Evolutionary conservation across 352 stramenopile species (phyloP), one percentile per base, ranked within the genome.

Genomic region (Pythium pyrilobum): DNA sequence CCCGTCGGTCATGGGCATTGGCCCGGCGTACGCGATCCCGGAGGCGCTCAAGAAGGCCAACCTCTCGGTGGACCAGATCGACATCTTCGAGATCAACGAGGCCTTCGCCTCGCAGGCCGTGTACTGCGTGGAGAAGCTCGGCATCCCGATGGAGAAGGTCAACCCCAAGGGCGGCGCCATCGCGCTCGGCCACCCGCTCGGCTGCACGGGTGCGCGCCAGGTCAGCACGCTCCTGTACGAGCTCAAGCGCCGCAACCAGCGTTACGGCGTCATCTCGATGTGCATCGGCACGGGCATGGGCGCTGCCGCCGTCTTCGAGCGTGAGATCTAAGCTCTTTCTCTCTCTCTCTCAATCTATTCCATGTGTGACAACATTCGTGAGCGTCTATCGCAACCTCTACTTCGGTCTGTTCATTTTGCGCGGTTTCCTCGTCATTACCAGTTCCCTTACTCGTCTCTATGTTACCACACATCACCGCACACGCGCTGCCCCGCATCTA

Each of bases 281-380:
- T 98, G 95, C 72, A 96, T 98, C 68, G 95, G 95, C 57, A 97
- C 87, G 46, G 95, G 95, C 48, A 97, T 97, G 89, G 95, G 92
- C 31, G 92, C 89, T 23, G 95, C 95, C 49, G 89, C 89, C 37
- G 79, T 97, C 42, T 82, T 98, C 44, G 92, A 98, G 71, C 85
- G 87, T 40, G 74, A 86, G 45, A 51, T 57, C 27, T 57, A 63
- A 57, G 40, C 25, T 9, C 4, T n/a, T 16, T 11, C 31, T 13
- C 8, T 36, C 5, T 4, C 15, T 20, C 16, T 13, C 21, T n/a
- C 21, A 24, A 5, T 11, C 16, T 24, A 48, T 48, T 48, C 5
- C 45, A 52, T 42, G 29, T 40, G n/a, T 16, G 20, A n/a, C n/a
- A n/a, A n/a, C n/a, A n/a, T n/a, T n/a, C n/a, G n/a, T n/a, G n/a